phyloP scores from a whole-genome alignment of 164 flowering plant species.

The Magnolia kwangsiensis region DNA sequence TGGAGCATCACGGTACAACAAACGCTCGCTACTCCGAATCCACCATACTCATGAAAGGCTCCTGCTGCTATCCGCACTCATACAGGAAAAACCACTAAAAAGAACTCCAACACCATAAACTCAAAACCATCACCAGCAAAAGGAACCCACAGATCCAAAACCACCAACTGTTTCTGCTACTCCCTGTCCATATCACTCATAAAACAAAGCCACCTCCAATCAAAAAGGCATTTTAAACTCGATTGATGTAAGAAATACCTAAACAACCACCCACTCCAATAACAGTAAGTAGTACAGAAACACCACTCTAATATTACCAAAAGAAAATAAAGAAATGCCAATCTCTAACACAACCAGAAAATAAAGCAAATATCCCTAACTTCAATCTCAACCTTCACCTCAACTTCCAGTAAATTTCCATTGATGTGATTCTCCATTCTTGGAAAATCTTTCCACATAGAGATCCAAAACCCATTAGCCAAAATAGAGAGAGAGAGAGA shows the following conservation, averaged over 20 bases:
- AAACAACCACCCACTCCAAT: background rate
- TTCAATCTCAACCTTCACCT: too few species aligned
- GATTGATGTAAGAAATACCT: background rate
- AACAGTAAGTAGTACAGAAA: too few species aligned
- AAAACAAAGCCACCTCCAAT: constrained; percentile 25
- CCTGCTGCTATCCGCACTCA: constrained; percentile 24
- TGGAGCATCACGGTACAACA: too few species aligned
- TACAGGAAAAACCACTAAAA: constrained; percentile 2
- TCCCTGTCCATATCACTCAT: too few species aligned
- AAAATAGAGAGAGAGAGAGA: too few species aligned
- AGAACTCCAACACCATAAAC: background rate
- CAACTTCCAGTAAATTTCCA: too few species aligned
- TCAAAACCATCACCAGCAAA: constrained; percentile 1
- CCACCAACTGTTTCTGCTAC: too few species aligned
- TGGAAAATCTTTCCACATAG: too few species aligned
- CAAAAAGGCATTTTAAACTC: background rate
- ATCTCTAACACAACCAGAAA: background rate
- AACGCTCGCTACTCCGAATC: constrained; percentile 26
- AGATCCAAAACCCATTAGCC: too few species aligned
- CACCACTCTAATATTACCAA: too few species aligned
- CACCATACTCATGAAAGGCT: constrained; percentile 26
- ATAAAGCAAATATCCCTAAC: background rate
- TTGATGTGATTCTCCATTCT: too few species aligned
- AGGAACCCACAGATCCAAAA: too few species aligned
- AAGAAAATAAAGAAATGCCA: background rate